Conservation (phyloP, 306 rosid genomes). For the Casuarina equisetifolia region DNA sequence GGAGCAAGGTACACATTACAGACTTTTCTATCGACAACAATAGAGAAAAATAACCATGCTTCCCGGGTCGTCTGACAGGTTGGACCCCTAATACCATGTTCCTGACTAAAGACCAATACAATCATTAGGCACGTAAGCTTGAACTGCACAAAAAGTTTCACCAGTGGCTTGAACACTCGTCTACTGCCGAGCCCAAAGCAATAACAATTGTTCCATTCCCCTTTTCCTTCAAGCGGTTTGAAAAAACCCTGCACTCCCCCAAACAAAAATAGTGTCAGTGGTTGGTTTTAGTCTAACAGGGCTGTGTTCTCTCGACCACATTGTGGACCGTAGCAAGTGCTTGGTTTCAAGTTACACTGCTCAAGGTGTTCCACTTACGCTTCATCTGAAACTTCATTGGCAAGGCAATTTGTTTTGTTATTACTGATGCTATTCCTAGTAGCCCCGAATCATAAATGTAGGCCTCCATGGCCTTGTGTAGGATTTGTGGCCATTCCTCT, state of each 20-base stretch:
- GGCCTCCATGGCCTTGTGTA: no score
- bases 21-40: neutral
- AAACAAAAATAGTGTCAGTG: neutral
- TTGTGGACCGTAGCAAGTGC: no score
- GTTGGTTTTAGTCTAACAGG: neutral
- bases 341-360: no score
- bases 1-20: neutral
- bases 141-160: slow-evolving; percentile 9
- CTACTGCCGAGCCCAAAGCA: slow-evolving; percentile 2
- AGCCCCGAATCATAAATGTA: no score
- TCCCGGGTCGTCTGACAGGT: neutral
- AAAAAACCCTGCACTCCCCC: neutral
- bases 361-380: no score
- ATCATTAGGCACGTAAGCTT: slow-evolving; percentile 5
- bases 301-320: no score
- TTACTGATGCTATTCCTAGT: no score
- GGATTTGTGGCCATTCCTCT: neutral
- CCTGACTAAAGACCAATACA: slow-evolving; percentile 10
- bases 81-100: slow-evolving; percentile 6
- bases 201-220: slow-evolving; percentile 4
- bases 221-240: neutral
- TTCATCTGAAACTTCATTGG: no score
- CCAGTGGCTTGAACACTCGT: neutral
- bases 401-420: no score
- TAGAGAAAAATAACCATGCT: neutral